These are phyloP conservation scores for Pachyrhizus erosus DNA, from an alignment of 306 rosid species.

Conservation along the genomic window DNA sequence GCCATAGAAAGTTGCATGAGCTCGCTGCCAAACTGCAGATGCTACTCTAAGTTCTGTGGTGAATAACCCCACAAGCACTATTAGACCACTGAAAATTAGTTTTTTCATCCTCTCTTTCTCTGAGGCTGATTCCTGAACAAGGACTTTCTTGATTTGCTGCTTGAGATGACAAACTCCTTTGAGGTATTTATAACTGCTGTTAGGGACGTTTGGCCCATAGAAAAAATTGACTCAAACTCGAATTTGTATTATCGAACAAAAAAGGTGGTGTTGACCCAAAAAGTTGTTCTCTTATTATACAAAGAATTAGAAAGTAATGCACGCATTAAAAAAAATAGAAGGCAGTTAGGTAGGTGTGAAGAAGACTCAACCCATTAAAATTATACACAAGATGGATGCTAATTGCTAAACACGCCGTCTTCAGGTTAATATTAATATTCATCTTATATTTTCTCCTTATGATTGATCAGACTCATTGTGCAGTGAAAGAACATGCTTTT, in stretches of 20 bases:
- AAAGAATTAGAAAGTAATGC: background rate
- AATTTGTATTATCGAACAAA: conserved; percentile 1
- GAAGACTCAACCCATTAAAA: conserved; percentile 29
- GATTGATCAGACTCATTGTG: background rate
- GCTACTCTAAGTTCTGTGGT: conserved; percentile 45
- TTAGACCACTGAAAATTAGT: conserved; percentile 23
- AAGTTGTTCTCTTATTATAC: background rate
- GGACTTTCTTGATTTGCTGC: conserved; percentile 38
- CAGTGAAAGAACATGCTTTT: conserved; percentile 39
- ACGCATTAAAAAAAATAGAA: background rate
- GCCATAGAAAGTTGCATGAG: conserved; percentile 73
- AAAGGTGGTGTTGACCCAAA: conserved; percentile 31
- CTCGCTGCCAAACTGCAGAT: conserved; percentile 53
- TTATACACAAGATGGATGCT: conserved; percentile 12
- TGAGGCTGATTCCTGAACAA: background rate
- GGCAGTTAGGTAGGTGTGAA: conserved; percentile 22
- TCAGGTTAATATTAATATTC: background rate
- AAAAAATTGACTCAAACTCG: background rate
- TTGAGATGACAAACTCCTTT: conserved; percentile 9
- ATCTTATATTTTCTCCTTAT: background rate
- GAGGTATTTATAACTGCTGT: conserved; percentile 48
- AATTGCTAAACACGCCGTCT: conserved; percentile 9
- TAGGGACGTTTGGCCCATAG: conserved; percentile 27
- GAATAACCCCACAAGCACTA: conserved; percentile 41
- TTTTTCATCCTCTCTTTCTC: conserved; percentile 45